These are phyloP conservation scores for Kazachstania kunashirensis DNA, from an alignment of 805 yeast genomes.

Conservation along the genomic window DNA sequence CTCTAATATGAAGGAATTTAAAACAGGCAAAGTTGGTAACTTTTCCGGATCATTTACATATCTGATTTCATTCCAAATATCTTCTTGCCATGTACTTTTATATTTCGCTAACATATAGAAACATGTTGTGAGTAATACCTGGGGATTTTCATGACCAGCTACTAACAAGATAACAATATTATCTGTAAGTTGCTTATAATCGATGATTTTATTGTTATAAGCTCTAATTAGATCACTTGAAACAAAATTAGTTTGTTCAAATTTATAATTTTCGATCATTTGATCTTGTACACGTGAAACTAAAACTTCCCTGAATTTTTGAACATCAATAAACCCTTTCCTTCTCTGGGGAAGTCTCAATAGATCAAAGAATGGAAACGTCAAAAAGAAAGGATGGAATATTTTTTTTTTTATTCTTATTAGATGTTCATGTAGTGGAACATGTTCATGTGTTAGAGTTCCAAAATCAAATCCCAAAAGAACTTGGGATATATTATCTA, in stretches of 20 bases:
- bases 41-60: slow-evolving; percentile 24
- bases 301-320: slow-evolving; percentile 32
- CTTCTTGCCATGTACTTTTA: slow-evolving; percentile 34
- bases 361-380: slow-evolving; percentile 45
- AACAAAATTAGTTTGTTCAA: slow-evolving; percentile 31
- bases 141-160: slow-evolving; percentile 61
- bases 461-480: slow-evolving; percentile 42
- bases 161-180: slow-evolving; percentile 46
- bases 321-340: slow-evolving; percentile 36
- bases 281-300: slow-evolving; percentile 29
- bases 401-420: slow-evolving; percentile 41
- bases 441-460: slow-evolving; percentile 27
- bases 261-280: slow-evolving; percentile 24
- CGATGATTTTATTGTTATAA: slow-evolving; percentile 29
- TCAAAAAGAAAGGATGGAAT: slow-evolving; percentile 44
- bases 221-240: slow-evolving; percentile 37
- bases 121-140: slow-evolving; percentile 39
- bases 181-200: slow-evolving; percentile 41
- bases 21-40: slow-evolving; percentile 45
- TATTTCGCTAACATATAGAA: slow-evolving; percentile 40
- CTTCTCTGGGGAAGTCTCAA: slow-evolving; percentile 41
- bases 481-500: slow-evolving; percentile 43
- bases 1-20: slow-evolving; percentile 57
- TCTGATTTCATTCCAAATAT: slow-evolving; percentile 39
- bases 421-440: slow-evolving; percentile 34